These are phyloP conservation scores for Barnettozyma populi DNA, from an alignment of 805 yeast species.

Conservation along the genomic window DNA sequence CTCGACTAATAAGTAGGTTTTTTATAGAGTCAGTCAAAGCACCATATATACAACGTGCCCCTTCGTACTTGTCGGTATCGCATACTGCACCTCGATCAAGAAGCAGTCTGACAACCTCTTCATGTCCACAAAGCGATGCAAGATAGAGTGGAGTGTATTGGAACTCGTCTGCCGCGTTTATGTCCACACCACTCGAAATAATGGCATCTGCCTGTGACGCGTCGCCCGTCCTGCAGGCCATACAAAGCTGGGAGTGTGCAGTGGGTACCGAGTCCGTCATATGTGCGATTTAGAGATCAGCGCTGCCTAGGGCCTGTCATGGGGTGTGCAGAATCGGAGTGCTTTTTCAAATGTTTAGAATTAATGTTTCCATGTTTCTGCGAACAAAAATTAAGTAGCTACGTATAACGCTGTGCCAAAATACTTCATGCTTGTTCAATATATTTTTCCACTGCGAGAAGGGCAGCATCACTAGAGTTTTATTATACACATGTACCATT, in stretches of 20 bases:
- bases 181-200: conserved; percentile 46
- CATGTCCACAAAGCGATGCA: conserved; percentile 74
- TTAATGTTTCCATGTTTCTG: no score
- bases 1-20: conserved; percentile 50
- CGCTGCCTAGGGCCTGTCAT: no score
- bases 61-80: conserved; percentile 77
- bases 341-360: no score
- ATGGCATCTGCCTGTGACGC: conserved; percentile 54
- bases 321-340: no score
- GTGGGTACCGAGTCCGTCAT: neutral
- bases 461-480: no score
- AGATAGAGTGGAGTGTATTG: conserved; percentile 71
- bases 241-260: conserved; percentile 39
- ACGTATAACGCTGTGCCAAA: no score
- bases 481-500: neutral
- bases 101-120: conserved; percentile 52
- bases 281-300: no score
- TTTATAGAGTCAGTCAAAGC: conserved; percentile 67
- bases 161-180: conserved; percentile 54
- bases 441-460: no score
- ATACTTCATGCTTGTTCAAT: no score
- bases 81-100: conserved; percentile 68
- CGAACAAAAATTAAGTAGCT: no score
- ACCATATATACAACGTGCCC: conserved; percentile 73
- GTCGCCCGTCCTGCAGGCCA: conserved; percentile 69